Evolutionary conservation across 2,329 filamentous ascomycete species (phyloP).

Genomic region (Colletotrichum coccodes): DNA sequence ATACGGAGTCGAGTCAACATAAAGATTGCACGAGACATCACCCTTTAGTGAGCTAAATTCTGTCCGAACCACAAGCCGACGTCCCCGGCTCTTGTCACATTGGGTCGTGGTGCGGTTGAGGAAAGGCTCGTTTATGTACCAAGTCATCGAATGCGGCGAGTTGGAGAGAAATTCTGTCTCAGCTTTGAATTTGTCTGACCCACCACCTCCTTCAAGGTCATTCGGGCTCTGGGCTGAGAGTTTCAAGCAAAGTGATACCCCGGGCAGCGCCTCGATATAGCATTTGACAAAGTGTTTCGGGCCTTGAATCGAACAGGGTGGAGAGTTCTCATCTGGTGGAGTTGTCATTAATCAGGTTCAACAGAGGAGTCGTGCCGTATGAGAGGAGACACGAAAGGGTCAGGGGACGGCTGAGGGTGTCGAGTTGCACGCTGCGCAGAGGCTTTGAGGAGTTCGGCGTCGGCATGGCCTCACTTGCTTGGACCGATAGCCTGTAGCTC

Average conservation of each 20-base stretch:
- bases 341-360: not conserved
- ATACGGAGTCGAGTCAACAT: not conserved
- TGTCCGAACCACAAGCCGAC: not conserved
- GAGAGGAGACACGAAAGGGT: not conserved
- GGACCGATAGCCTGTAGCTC: not conserved
- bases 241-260: not conserved
- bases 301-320: too few species aligned
- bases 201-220: not conserved
- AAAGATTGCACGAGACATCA: not conserved
- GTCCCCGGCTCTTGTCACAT: not conserved
- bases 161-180: not conserved
- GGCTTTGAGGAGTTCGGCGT: not conserved
- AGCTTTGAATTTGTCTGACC: not conserved
- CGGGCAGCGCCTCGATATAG: not conserved
- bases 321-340: not conserved
- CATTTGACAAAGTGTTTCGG: not conserved
- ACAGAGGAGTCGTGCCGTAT: not conserved
- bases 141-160: not conserved
- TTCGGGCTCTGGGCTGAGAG: not conserved
- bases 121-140: conserved; percentile 13
- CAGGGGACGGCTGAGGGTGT: not conserved
- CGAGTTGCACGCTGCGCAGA: not conserved
- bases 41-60: not conserved
- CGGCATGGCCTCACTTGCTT: not conserved
- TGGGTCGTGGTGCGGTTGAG: conserved; percentile 18